phyloP scores from a whole-genome alignment of 306 rosid species.

The Cicer chorassanicum region DNA sequence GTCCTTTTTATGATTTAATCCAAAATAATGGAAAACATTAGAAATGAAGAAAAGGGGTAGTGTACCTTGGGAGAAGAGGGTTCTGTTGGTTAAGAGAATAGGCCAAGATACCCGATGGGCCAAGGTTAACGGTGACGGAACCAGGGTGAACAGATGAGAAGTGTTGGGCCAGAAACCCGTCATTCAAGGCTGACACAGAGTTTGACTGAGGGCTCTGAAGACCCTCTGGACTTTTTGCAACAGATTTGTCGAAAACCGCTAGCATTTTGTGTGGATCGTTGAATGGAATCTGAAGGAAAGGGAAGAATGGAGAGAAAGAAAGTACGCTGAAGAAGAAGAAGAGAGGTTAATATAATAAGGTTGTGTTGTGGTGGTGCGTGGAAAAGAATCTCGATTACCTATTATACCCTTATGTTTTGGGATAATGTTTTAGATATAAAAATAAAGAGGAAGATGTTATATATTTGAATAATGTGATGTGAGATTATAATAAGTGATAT shows the following conservation, averaged over 20 bases:
- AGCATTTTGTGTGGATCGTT: conserved; percentile 65
- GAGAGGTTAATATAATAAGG: conserved; percentile 34
- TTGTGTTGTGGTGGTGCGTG: background rate
- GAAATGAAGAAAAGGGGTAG: background rate
- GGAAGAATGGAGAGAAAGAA: background rate
- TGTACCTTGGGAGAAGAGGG: conserved; percentile 88
- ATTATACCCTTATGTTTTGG: no score
- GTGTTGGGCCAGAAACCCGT: conserved; percentile 66
- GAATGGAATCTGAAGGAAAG: conserved; percentile 3
- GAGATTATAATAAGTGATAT: no score
- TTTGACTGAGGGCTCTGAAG: conserved; percentile 67
- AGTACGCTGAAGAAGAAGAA: background rate
- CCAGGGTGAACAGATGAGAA: conserved; percentile 69
- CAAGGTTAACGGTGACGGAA: conserved; percentile 76
- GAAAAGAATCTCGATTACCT: no score
- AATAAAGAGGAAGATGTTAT: no score
- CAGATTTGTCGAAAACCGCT: conserved; percentile 86
- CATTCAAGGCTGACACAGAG: conserved; percentile 72
- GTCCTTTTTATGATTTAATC: background rate
- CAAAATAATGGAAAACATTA: background rate
- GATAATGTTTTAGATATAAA: no score
- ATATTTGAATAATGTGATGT: no score
- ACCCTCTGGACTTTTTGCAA: conserved; percentile 86
- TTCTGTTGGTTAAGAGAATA: conserved; percentile 71
- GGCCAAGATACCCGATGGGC: conserved; percentile 63